These are phyloP conservation scores for Coniella lustricola DNA, from an alignment of 2,329 filamentous ascomycete genomes.

Conservation along the genomic window DNA sequence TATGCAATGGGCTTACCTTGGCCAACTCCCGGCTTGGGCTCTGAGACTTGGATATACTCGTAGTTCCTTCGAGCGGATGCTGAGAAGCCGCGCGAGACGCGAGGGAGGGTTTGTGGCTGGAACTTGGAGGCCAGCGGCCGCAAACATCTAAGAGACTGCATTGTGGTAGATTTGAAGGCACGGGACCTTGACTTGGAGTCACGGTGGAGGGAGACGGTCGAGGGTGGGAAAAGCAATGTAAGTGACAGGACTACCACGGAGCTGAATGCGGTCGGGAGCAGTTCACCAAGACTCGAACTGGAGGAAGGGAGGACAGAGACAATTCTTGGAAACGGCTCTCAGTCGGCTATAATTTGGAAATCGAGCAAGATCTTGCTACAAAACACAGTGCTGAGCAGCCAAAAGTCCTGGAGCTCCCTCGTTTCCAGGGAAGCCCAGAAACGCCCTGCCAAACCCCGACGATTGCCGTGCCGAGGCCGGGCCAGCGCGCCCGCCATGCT, in stretches of 20 bases:
- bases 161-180: constrained; percentile 18
- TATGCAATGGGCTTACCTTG: constrained; percentile 53
- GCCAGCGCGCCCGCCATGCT: not conserved
- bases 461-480: not conserved
- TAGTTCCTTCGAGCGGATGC: constrained; percentile 46
- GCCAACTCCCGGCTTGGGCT: constrained; percentile 81
- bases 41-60: constrained; percentile 75
- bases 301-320: too few relatives aligned
- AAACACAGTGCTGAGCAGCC: too few relatives aligned
- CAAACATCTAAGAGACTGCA: constrained; percentile 51
- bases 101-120: constrained; percentile 49
- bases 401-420: too few relatives aligned
- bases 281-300: too few relatives aligned
- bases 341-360: too few relatives aligned
- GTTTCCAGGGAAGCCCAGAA: not conserved
- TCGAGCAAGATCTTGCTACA: too few relatives aligned
- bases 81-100: constrained; percentile 46
- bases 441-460: not conserved
- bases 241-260: too few relatives aligned
- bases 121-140: constrained; percentile 56
- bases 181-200: not conserved
- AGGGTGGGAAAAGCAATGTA: too few relatives aligned
- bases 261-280: too few relatives aligned
- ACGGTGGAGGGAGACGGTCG: not conserved
- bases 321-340: too few relatives aligned